Percentiles rank a stretch among this genome's conserved stretches.
These are phyloP conservation scores for Yamadazyma siamensis DNA, from an alignment of 1,139 yeast genomes.

Conservation along the genomic window DNA sequence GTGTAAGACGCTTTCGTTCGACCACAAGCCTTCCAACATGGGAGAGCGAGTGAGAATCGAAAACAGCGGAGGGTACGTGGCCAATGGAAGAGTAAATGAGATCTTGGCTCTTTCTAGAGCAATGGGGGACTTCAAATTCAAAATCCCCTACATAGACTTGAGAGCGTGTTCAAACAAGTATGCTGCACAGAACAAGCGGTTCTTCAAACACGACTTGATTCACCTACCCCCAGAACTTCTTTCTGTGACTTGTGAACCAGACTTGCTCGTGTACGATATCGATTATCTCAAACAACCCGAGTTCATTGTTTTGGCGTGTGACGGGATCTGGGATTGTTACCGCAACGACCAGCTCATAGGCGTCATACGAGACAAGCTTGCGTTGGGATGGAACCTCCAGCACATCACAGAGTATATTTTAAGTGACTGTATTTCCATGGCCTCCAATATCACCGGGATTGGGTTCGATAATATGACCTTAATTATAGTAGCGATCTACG, in stretches of 20 bases:
- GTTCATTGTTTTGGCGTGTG: conserved; percentile 68
- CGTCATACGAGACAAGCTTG: conserved; percentile 54
- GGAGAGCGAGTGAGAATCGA: conserved; percentile 76
- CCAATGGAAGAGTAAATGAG: conserved; percentile 68
- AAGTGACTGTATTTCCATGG: conserved; percentile 69
- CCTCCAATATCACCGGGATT: conserved; percentile 69
- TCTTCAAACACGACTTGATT: conserved; percentile 20
- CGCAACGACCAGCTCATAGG: conserved; percentile 53
- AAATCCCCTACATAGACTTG: conserved; percentile 39
- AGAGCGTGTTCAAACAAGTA: conserved; percentile 29
- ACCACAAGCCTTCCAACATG: conserved; percentile 72
- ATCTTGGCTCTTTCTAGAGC: conserved; percentile 72
- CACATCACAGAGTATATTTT: conserved; percentile 57
- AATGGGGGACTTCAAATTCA: conserved; percentile 73
- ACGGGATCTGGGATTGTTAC: conserved; percentile 81
- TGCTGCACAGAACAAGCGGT: conserved; percentile 18
- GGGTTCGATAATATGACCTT: conserved; percentile 83
- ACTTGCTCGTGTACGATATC: conserved; percentile 52
- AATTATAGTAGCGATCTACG: conserved; percentile 59
- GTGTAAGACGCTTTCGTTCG: conserved; percentile 64
- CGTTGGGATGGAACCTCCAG: conserved; percentile 55
- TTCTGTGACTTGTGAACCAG: conserved; percentile 72
- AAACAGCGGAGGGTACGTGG: conserved; percentile 70
- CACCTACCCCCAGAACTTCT: conserved; percentile 40
- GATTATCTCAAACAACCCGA: conserved; percentile 45